Evolutionary conservation across 2,329 filamentous ascomycete genomes (phyloP), one percentile per base, ranked within the genome.

Genomic region (Calonectria crousiana): DNA sequence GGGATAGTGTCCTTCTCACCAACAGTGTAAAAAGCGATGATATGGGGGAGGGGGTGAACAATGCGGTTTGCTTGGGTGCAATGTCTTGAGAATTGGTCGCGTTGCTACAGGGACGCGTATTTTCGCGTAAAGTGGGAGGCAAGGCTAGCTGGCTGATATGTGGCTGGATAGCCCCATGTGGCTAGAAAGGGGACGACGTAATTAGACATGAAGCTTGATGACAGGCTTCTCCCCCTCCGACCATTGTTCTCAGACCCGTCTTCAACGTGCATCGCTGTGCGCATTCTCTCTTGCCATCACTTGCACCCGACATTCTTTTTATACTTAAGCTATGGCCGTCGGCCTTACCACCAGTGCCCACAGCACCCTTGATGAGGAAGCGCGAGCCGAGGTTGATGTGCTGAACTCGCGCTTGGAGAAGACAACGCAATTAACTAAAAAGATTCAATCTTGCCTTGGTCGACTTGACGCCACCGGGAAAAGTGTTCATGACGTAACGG

Each of bases 371-470:
- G 92, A 94, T 80, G 92, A 94, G 82, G 92, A 94, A 84, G 91
- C 92, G 56, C 88, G 91, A 72, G 92, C 92, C 58, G 92, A 94
- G 83, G 92, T 94, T 69, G 92, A 94, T 78, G 92, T 94, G 36
- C 87, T 94, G 62, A 93, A 93, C 79, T 93, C 92, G 69, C 89
- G 92, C 49, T 92, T 98, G 75, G 95, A 97, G 80, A 98, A 98
- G 90, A 97, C 97, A 79, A 94, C 95, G 74, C 92, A 95, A 82
- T 90, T 98, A 83, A 98, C 95, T 38, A 98, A 97, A 88, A 98
- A 98, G 88, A 98, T 99, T 71, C 94, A 98, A 85, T 93, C 94
- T 34, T 98, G 95, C 67, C 90, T 98, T 78, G 91, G 92, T 47
- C 91, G 96, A 71, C 89, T 99, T 41, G 95, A 98, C 80, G 92